Conservation (phyloP, 176 grass and related monocot species). For the Areca catechu region DNA sequence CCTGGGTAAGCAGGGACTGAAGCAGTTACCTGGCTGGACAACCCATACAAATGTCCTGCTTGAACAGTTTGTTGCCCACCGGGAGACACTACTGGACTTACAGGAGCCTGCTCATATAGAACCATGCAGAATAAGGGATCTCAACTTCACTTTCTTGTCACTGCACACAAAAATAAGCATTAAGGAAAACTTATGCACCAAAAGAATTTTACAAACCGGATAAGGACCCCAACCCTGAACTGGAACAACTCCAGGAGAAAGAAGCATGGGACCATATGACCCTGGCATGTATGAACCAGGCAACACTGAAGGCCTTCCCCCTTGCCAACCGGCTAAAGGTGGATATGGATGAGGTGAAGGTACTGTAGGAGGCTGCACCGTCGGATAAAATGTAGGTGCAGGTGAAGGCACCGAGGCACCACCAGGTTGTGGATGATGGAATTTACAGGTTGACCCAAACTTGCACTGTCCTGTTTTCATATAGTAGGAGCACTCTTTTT, state of each 20-base stretch:
- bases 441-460: slow-evolving; percentile 79
- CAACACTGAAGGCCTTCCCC: slow-evolving; percentile 56
- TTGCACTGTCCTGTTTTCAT: slow-evolving; percentile 90
- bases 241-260: slow-evolving; percentile 57
- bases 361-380: neutral
- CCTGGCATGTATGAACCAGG: slow-evolving; percentile 30
- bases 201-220: slow-evolving; percentile 32
- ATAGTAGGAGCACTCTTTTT: slow-evolving; percentile 86
- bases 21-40: slow-evolving; percentile 36
- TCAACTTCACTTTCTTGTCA: too few species aligned
- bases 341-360: slow-evolving; percentile 52
- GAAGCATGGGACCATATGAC: slow-evolving; percentile 70
- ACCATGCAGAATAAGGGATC: too few species aligned
- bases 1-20: slow-evolving; percentile 25
- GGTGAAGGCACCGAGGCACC: too few species aligned
- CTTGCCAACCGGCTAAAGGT: slow-evolving; percentile 50
- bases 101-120: slow-evolving; percentile 24
- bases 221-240: slow-evolving; percentile 89
- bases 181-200: too few species aligned
- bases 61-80: slow-evolving; percentile 53
- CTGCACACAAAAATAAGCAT: too few species aligned
- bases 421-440: neutral
- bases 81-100: slow-evolving; percentile 39
- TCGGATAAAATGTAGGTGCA: neutral
- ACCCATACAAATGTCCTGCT: slow-evolving; percentile 40